Evolutionary conservation across 202 grass and related monocot species (phyloP).

Genomic region (Musa balbisiana): DNA sequence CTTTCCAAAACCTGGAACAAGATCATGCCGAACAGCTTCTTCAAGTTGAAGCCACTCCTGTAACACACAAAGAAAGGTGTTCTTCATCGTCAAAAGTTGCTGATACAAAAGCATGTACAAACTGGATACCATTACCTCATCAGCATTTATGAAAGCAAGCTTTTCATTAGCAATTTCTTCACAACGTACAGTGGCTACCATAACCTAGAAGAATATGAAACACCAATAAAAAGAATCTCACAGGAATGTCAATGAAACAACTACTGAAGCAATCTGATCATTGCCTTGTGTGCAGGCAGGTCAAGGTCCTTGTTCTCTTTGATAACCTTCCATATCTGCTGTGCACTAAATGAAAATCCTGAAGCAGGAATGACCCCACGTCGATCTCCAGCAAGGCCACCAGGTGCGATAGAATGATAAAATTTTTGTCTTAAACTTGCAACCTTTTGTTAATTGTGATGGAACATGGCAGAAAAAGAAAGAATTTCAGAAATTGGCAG

Average conservation of each 20-base stretch:
- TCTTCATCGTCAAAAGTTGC: not conserved
- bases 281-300: constrained; percentile 35
- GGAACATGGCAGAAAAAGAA: constrained; percentile 10
- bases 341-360: constrained; percentile 40
- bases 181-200: constrained; percentile 96
- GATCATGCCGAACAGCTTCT: constrained; percentile 68
- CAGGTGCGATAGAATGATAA: constrained; percentile 80
- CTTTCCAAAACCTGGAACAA: constrained; percentile 74
- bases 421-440: constrained; percentile 81
- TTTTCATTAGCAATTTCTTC: constrained; percentile 98
- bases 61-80: constrained; percentile 15
- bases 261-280: not conserved
- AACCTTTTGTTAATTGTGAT: constrained; percentile 52
- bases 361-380: constrained; percentile 32
- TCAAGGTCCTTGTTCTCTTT: constrained; percentile 38
- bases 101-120: not conserved
- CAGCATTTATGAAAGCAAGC: constrained; percentile 55
- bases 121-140: constrained; percentile 61
- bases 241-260: constrained; percentile 3
- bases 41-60: constrained; percentile 90
- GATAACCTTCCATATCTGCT: constrained; percentile 36
- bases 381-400: constrained; percentile 23
- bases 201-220: constrained; percentile 50
- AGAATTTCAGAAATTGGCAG: not conserved
- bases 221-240: not conserved